Percentiles rank a stretch among this genome's conserved stretches.
phyloP scores from a whole-genome alignment of 2,329 filamentous ascomycete genomes.

The Ophiocordyceps camponoti-floridani region DNA sequence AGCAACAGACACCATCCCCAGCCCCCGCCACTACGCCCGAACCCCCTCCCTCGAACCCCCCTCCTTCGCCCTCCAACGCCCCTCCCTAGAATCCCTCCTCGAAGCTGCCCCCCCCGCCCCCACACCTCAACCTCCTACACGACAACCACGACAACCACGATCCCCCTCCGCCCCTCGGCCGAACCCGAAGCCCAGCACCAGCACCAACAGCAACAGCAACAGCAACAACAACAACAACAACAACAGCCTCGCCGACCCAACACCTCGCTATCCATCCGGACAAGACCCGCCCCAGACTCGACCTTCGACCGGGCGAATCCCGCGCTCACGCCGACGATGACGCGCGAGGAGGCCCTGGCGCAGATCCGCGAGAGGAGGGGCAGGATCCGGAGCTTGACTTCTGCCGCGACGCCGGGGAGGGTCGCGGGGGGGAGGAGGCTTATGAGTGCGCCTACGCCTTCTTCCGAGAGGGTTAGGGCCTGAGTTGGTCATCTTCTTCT shows the following conservation, averaged over 20 bases:
- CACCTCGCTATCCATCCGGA: too few relatives aligned
- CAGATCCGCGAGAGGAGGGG: conserved; percentile 58
- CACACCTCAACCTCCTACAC: neutral
- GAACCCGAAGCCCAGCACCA: neutral
- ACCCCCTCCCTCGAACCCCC: conserved; percentile 47
- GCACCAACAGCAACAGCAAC: neutral
- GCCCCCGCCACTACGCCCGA: conserved; percentile 28
- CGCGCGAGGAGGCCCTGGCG: conserved; percentile 56
- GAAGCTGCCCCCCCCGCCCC: conserved; percentile 29
- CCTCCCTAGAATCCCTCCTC: conserved; percentile 42
- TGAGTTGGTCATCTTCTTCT: too few relatives aligned
- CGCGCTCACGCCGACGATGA: conserved; percentile 46
- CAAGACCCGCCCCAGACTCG: too few relatives aligned
- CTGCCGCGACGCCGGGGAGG: too few relatives aligned
- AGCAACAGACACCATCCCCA: too few relatives aligned
- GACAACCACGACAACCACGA: neutral
- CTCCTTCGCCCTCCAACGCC: conserved; percentile 33
- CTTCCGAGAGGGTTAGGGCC: neutral
- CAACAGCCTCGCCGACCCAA: too few relatives aligned
- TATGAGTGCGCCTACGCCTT: conserved; percentile 25
- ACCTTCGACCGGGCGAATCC: conserved; percentile 7
- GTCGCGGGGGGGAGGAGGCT: conserved; percentile 23
- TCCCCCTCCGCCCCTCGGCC: neutral
- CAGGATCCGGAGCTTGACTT: conserved; percentile 49
- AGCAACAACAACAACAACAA: conserved; percentile 24